These are phyloP conservation scores for Gloeophyllum trabeum DNA, from an alignment of 768 basidiomycete species.

Conservation along the genomic window DNA sequence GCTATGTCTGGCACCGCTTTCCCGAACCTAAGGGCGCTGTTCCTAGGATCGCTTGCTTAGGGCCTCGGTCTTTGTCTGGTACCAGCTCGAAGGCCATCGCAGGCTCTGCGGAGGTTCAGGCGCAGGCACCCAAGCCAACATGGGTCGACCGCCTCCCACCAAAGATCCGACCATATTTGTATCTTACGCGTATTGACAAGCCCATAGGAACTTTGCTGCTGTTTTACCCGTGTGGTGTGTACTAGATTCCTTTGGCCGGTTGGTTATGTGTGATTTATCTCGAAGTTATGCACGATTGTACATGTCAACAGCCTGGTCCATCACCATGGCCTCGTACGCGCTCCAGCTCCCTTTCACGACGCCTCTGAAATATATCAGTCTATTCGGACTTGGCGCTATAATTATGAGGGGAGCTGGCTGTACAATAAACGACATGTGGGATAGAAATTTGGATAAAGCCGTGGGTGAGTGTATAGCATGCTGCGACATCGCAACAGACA, in stretches of 20 bases:
- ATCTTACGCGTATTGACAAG: constrained; percentile 86
- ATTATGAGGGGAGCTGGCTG: constrained; percentile 98
- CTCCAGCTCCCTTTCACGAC: constrained; percentile 50
- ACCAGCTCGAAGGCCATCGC: too few species aligned
- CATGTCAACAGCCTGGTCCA: constrained; percentile 78
- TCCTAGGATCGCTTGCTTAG: too few species aligned
- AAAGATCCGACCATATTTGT: constrained; percentile 64
- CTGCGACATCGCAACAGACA: not conserved
- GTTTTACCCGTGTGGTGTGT: constrained; percentile 89
- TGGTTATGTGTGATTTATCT: not conserved
- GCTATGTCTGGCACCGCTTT: too few species aligned
- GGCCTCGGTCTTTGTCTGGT: too few species aligned
- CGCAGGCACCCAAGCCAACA: constrained; percentile 16
- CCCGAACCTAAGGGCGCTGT: too few species aligned
- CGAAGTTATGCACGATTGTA: constrained; percentile 2
- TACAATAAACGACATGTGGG: constrained; percentile 99
- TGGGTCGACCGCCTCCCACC: constrained; percentile 63
- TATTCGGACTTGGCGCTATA: constrained; percentile 86
- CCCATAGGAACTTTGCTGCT: constrained; percentile 89
- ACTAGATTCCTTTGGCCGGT: not conserved
- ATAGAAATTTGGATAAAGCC: constrained; percentile 79
- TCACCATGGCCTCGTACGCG: constrained; percentile 91
- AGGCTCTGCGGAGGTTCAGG: too few species aligned
- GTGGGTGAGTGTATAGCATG: constrained; percentile 53
- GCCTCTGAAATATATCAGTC: constrained; percentile 62